Evolutionary conservation across 768 basidiomycete genomes (phyloP), one percentile per base, ranked within the genome.

Genomic region (Agaricus subrufescens): DNA sequence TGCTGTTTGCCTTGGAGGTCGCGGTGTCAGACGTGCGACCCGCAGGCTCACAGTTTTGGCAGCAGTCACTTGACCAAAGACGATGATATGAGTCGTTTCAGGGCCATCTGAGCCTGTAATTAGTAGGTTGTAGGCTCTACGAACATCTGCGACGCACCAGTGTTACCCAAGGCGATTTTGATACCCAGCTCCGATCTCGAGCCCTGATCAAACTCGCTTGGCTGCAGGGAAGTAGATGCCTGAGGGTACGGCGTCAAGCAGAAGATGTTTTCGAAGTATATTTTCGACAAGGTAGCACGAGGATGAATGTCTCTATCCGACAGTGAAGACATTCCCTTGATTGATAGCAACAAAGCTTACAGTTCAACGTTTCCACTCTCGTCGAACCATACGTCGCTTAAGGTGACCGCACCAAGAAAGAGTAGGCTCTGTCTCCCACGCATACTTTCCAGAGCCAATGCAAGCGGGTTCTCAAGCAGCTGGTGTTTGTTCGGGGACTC

Each of bases 381-480:
- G 65, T 91, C 89, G 58, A 83, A 66, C 71, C 80, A 85, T 0
- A 88, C 65, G 50, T 85, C 80, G 38, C 72, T 65, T 39, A 89
- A 67, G 29, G 71, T 73, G 15, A 80, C 75, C 0, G 75, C 73
- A 2, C 82, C 86, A 48, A 82, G 71, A 57, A 87, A 78, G 37
- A 81, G 75, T 19, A 91, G 69, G 26, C 79, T 78, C 1, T 84
- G 85, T 19, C 87, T 70, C 15, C 87, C 86, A 39, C 88, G 87
- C 87, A 91, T 89, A 67, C 83, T 88, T 69, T 91, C 89, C 50
- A 91, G 66, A 0, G 87, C 84, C 23, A 91, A 68, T 3, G 89
- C 85, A 11, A 91, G 73, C 0, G 85, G 83, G 60, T 86, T 89
- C 58, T 86, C 73, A 23, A 91, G 74, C 12, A 91, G 71, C 50